Evolutionary conservation across 768 basidiomycete genomes (phyloP).

Genomic region (Mycena latifolia): DNA sequence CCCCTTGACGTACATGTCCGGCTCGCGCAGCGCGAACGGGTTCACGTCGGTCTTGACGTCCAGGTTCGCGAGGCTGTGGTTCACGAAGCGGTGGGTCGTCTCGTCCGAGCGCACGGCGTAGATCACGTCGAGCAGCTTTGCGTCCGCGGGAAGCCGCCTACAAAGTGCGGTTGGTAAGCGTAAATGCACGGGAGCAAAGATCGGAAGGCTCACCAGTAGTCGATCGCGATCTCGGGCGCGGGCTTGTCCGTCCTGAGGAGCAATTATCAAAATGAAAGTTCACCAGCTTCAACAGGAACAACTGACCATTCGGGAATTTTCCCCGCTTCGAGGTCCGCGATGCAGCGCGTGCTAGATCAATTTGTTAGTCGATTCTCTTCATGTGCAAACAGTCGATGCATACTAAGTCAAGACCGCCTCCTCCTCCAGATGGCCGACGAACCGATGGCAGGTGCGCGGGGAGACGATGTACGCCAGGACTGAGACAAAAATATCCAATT

Average conservation of each 20-base stretch:
- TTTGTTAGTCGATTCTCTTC: background rate
- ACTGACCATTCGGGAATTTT: slow-evolving; percentile 83
- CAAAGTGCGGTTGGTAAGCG: too few relatives aligned
- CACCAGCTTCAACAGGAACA: too few relatives aligned
- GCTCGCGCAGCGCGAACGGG: slow-evolving; percentile 90
- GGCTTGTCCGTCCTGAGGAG: slow-evolving; percentile 68
- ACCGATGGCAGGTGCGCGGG: slow-evolving; percentile 85
- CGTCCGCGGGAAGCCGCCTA: slow-evolving; percentile 75
- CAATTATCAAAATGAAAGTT: background rate
- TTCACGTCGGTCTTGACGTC: slow-evolving; percentile 84
- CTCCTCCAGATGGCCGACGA: slow-evolving; percentile 94
- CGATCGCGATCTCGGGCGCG: slow-evolving; percentile 91
- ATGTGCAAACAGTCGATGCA: slow-evolving; percentile 43
- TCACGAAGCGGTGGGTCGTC: slow-evolving; percentile 93
- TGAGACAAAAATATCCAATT: slow-evolving; percentile 44
- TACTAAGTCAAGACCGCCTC: slow-evolving; percentile 95
- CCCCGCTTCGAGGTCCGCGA: slow-evolving; percentile 86
- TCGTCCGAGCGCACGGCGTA: slow-evolving; percentile 96
- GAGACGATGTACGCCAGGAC: slow-evolving; percentile 85
- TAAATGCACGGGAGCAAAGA: too few relatives aligned
- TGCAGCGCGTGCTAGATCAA: slow-evolving; percentile 77
- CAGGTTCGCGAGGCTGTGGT: slow-evolving; percentile 94
- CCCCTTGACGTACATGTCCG: slow-evolving; percentile 89
- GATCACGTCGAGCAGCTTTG: slow-evolving; percentile 88
- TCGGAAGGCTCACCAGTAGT: slow-evolving; percentile 93